Conservation (phyloP, 2,329 filamentous ascomycete species). For the Ceratocystis eucalypticola region DNA sequence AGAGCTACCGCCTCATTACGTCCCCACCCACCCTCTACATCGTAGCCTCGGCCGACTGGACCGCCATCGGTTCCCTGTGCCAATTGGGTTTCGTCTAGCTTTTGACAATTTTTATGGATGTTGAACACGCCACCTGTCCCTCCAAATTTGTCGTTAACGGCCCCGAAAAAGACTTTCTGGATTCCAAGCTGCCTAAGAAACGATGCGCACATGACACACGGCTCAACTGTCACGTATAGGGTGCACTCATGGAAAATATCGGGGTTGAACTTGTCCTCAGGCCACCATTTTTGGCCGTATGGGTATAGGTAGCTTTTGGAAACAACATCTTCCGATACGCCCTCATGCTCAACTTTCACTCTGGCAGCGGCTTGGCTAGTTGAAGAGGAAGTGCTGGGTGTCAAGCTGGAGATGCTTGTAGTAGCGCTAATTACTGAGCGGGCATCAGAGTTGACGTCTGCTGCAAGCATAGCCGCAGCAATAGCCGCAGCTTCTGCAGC, state of each 20-base stretch:
- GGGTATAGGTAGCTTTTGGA: slow-evolving; percentile 44
- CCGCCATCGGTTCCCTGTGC: slow-evolving; percentile 38
- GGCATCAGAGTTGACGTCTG: slow-evolving; percentile 12
- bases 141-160: slow-evolving; percentile 91
- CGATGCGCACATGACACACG: slow-evolving; percentile 97
- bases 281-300: slow-evolving; percentile 40
- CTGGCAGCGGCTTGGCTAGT: slow-evolving; percentile 13
- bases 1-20: slow-evolving; percentile 87
- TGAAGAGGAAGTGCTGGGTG: slow-evolving; percentile 17
- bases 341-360: slow-evolving; percentile 18
- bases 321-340: slow-evolving; percentile 35
- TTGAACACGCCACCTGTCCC: slow-evolving; percentile 88
- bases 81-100: slow-evolving; percentile 16
- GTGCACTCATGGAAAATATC: slow-evolving; percentile 44
- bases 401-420: slow-evolving; percentile 12
- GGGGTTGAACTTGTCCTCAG: slow-evolving; percentile 16
- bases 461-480: slow-evolving; percentile 25
- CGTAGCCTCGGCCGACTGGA: slow-evolving; percentile 64
- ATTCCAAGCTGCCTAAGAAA: slow-evolving; percentile 79
- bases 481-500: slow-evolving; percentile 26
- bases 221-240: slow-evolving; percentile 94
- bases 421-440: slow-evolving; percentile 15
- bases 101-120: slow-evolving; percentile 43
- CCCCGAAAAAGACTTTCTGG: slow-evolving; percentile 85
- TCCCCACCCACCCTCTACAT: slow-evolving; percentile 75